phyloP scores from a whole-genome alignment of 1,284 basidiomycete species.

The Trichosporon inkin region DNA sequence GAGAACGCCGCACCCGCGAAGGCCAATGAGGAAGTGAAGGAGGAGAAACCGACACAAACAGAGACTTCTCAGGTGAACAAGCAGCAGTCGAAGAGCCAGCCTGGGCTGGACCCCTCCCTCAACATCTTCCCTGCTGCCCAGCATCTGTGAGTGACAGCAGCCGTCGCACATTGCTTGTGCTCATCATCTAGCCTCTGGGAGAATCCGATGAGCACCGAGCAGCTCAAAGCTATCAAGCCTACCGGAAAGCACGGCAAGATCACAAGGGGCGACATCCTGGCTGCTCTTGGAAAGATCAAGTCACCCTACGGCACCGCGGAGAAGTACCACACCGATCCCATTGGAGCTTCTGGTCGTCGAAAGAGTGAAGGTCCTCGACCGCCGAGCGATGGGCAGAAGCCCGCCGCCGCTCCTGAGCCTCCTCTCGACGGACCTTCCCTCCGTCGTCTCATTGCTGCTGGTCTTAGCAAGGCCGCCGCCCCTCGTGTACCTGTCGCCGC shows the following conservation, averaged over 20 bases:
- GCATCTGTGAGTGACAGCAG: conserved; percentile 39
- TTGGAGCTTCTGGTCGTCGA: conserved; percentile 37
- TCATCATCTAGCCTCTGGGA: conserved; percentile 33
- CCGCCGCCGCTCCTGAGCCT: conserved; percentile 34
- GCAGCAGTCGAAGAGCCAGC: conserved; percentile 21
- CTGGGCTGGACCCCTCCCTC: conserved; percentile 38
- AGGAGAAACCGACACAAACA: conserved; percentile 5
- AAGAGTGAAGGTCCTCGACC: conserved; percentile 11
- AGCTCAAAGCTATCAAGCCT: conserved; percentile 53
- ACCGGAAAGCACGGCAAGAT: conserved; percentile 83
- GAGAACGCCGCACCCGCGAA: conserved; percentile 8
- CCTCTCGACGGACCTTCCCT: conserved; percentile 66
- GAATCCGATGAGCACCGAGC: conserved; percentile 9
- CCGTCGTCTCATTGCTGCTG: conserved; percentile 66
- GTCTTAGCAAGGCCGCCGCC: conserved; percentile 61
- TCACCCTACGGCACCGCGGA: conserved; percentile 68
- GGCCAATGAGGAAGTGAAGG: conserved; percentile 10
- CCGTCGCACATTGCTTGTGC: background rate
- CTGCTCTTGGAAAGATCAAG: conserved; percentile 64
- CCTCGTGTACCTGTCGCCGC: conserved; percentile 31
- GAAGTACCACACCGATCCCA: conserved; percentile 57
- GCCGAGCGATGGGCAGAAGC: conserved; percentile 4
- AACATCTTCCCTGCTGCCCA: conserved; percentile 46
- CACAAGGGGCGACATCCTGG: conserved; percentile 82
- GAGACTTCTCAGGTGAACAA: too few relatives aligned